Conservation (phyloP, 192 early-diverging fungal genomes). For the Umbelopsis sp. region DNA sequence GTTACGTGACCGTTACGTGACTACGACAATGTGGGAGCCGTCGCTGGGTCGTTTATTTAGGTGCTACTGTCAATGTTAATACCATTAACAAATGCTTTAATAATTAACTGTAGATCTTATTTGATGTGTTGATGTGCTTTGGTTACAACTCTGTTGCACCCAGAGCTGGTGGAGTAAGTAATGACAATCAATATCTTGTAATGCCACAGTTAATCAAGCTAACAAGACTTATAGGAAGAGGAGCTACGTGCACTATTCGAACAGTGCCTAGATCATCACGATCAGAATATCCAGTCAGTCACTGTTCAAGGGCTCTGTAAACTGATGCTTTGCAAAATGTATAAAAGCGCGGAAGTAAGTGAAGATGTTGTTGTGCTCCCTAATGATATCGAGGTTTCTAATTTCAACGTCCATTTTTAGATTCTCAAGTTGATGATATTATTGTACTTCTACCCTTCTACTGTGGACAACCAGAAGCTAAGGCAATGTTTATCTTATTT, state of each 20-base stretch:
- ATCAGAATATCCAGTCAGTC: constrained; percentile 64
- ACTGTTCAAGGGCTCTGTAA: constrained; percentile 80
- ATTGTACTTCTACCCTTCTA: constrained; percentile 81
- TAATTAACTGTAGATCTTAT: constrained; percentile 51
- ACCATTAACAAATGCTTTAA: not conserved
- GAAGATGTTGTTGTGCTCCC: too few relatives aligned
- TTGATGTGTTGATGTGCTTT: constrained; percentile 63
- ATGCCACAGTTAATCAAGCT: not conserved
- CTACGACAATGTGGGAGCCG: too few relatives aligned
- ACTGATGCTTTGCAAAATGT: constrained; percentile 56
- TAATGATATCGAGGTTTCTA: not conserved
- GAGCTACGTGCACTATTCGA: constrained; percentile 54
- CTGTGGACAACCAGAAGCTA: constrained; percentile 64
- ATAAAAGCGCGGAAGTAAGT: constrained; percentile 46
- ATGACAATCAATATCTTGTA: not conserved
- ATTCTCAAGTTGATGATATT: constrained; percentile 75
- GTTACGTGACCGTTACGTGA: too few relatives aligned
- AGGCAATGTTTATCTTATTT: constrained; percentile 91
- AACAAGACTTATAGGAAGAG: constrained; percentile 33
- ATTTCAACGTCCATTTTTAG: constrained; percentile 28
- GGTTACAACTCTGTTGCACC: constrained; percentile 45
- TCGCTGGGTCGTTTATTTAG: not conserved
- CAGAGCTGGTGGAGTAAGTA: constrained; percentile 30
- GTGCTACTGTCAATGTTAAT: not conserved
- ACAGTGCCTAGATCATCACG: constrained; percentile 58